Evolutionary conservation across 2,329 filamentous ascomycete species (phyloP).

Genomic region (Botrytis sinoallii): DNA sequence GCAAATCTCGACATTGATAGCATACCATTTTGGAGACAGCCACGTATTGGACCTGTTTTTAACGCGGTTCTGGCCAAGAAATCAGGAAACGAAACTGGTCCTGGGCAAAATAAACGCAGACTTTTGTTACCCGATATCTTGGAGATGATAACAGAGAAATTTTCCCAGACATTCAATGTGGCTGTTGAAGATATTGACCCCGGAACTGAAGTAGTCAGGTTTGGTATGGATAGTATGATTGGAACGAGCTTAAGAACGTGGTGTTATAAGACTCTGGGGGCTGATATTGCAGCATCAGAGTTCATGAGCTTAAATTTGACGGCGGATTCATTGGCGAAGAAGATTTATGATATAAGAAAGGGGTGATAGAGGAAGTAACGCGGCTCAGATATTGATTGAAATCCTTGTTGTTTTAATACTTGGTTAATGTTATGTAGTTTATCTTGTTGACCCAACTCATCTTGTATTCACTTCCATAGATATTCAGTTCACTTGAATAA

Average conservation of each 20-base stretch:
- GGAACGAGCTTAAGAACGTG: slow-evolving; percentile 29
- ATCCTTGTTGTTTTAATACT: background rate
- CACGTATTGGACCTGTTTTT: background rate
- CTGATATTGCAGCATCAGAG: slow-evolving; percentile 36
- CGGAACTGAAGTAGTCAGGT: slow-evolving; percentile 44
- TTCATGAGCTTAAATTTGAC: slow-evolving; percentile 9
- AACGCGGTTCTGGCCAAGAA: slow-evolving; percentile 6
- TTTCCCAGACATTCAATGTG: slow-evolving; percentile 47
- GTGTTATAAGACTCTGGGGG: slow-evolving; percentile 41
- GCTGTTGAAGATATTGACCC: slow-evolving; percentile 46
- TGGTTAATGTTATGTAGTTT: background rate
- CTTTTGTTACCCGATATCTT: slow-evolving; percentile 34
- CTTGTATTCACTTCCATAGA: too few relatives aligned
- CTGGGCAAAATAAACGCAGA: background rate
- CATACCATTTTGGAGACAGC: background rate
- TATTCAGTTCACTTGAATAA: too few relatives aligned
- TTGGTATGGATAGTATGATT: slow-evolving; percentile 36
- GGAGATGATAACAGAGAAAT: slow-evolving; percentile 43
- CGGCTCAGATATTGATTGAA: background rate
- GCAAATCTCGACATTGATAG: background rate
- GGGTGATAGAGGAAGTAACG: background rate
- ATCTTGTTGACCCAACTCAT: background rate
- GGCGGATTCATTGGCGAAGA: background rate
- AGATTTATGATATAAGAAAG: background rate
- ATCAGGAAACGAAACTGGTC: background rate